Base-by-base conservation (phyloP, 2,329 filamentous ascomycete genomes). In the Colletotrichum higginsianum region DNA sequence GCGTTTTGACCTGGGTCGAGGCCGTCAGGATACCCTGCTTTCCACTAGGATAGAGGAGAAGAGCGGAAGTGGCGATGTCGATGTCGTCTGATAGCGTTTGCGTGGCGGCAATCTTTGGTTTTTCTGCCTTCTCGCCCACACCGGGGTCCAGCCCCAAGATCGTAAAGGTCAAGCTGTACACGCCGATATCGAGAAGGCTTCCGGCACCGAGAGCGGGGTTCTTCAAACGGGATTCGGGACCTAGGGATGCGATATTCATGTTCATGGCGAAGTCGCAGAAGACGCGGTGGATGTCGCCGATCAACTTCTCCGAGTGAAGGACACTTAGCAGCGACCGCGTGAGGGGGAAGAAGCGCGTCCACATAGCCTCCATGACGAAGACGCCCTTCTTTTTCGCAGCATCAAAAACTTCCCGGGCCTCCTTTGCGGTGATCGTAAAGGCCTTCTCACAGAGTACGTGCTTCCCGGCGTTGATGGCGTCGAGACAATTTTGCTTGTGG, bases 281-380 rank as follows among this genome's bases (percentile, higher is more conserved):
- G 0, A 80, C 79, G 0, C 84, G 80, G 18, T 78, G 76, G 1
- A 85, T 77, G 1, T 81, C 77, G 3, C 84, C 84, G 44, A 86
- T 79, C 4, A 74, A 77, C 58, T 81, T 81, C 12, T 86, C 80
- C 18, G 80, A 76, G 66, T 84, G 80, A 0, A 86, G 61, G 1
- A 84, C 55, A 16, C 76, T 75, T 57, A 79, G 77, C 0, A 86
- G 70, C 5, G 77, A 76, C 21, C 74, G 75, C 3, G 82, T 76
- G 1, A 86, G 74, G 0, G 84, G 83, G 40, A 80, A 83, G 77
- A 83, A 83, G 18, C 84, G 80, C 2, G 82, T 82, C 84, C 84
- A 85, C 81, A 86, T 82, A 11, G 84, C 84, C 74, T 86, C 84
- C 78, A 84, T 83, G 30, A 86, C 74, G 67, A 82, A 86, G 5